Percentiles rank a stretch among this genome's conserved stretches.
These are phyloP conservation scores for Rhodotorula sp. DNA, from an alignment of 1,284 basidiomycete species.

Conservation along the genomic window DNA sequence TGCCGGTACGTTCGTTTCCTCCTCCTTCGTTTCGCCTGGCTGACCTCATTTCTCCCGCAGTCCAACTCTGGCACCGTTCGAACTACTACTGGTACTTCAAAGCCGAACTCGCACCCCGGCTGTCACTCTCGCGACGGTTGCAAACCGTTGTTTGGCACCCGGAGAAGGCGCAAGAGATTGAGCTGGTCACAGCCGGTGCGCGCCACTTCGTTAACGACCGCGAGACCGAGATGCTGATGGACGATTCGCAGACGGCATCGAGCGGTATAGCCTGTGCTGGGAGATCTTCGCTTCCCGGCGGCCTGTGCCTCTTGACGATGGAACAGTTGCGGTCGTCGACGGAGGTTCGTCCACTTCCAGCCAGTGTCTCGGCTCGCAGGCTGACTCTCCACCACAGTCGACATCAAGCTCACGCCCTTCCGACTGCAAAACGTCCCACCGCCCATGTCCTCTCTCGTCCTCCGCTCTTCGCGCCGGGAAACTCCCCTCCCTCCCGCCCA, in stretches of 20 bases:
- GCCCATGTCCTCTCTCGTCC: conserved; percentile 79
- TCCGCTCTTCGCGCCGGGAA: conserved; percentile 50
- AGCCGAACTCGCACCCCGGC: conserved; percentile 67
- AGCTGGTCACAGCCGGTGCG: conserved; percentile 67
- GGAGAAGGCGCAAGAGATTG: conserved; percentile 67
- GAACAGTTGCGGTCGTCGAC: conserved; percentile 85
- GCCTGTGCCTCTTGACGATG: conserved; percentile 71
- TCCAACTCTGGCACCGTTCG: conserved; percentile 91
- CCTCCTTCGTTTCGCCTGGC: background rate
- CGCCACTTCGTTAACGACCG: conserved; percentile 14
- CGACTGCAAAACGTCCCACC: conserved; percentile 90
- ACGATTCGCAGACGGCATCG: conserved; percentile 55
- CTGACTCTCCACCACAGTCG: conserved; percentile 53
- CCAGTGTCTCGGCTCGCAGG: no score
- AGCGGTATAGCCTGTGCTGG: conserved; percentile 65
- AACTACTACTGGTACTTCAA: conserved; percentile 89
- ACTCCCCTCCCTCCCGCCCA: conserved; percentile 60
- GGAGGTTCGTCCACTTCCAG: conserved; percentile 61
- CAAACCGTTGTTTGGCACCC: conserved; percentile 73
- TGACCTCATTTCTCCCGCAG: conserved; percentile 49
- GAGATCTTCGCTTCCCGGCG: conserved; percentile 67
- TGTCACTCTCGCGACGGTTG: conserved; percentile 55
- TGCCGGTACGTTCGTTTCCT: conserved; percentile 56
- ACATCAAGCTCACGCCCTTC: conserved; percentile 86
- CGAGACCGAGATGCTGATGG: background rate